A percentile compares a stretch with the other conserved stretches of the same genome.
Conservation (phyloP, 2,329 filamentous ascomycete genomes). For the Apiospora phragmitis region DNA sequence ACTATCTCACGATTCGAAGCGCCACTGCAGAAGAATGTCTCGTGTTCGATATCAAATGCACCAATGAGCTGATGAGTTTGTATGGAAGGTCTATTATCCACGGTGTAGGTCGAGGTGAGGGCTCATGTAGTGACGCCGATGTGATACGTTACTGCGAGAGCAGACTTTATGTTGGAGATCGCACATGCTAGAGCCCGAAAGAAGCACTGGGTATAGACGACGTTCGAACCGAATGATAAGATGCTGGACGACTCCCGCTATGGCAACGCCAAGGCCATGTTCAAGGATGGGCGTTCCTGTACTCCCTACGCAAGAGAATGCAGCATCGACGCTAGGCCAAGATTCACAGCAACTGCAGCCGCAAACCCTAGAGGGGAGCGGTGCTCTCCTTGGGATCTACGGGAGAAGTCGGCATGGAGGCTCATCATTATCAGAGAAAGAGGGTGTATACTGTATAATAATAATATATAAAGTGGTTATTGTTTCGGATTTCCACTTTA, state of each 20-base stretch:
- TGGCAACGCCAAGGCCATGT: neutral
- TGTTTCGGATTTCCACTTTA: neutral
- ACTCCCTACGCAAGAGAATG: no score
- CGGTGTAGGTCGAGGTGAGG: neutral
- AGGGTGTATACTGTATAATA: neutral
- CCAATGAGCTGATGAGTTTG: neutral
- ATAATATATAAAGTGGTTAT: neutral
- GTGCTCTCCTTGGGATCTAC: neutral
- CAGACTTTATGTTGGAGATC: neutral
- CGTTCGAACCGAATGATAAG: neutral
- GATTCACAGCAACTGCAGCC: neutral
- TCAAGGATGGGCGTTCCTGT: neutral
- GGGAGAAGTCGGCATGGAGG: neutral
- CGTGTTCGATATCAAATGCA: neutral
- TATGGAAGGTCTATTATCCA: no score
- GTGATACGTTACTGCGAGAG: neutral
- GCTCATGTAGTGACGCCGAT: neutral
- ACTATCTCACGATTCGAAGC: neutral
- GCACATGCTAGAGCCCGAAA: neutral
- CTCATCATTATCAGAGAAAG: neutral
- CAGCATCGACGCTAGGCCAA: neutral
- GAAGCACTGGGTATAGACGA: neutral
- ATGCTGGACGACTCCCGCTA: no score
- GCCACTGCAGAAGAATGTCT: neutral
- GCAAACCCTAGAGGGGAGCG: neutral